Percentiles rank a stretch among this genome's conserved stretches.
phyloP scores from a whole-genome alignment of 345 rosid species.

The Eucalyptus sideroxylon region DNA sequence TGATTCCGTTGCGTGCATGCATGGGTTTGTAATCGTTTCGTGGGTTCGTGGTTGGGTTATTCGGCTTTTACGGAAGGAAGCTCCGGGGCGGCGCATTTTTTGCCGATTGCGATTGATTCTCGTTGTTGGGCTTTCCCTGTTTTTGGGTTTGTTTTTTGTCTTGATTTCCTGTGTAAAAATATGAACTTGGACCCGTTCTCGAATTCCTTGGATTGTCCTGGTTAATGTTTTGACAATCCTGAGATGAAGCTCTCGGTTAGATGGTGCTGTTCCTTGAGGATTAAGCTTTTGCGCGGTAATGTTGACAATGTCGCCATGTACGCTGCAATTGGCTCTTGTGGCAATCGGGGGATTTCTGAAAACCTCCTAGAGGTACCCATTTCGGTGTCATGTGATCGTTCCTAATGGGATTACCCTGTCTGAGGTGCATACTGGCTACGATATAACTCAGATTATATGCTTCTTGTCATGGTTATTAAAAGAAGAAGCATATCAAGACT shows the following conservation, averaged over 20 bases:
- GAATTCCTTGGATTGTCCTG: neutral
- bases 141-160: neutral
- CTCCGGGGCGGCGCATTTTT: neutral
- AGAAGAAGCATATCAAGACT: neutral
- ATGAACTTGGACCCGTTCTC: neutral
- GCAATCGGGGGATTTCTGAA: neutral
- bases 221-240: neutral
- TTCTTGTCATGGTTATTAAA: neutral
- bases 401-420: neutral
- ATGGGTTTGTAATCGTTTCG: neutral
- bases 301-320: neutral
- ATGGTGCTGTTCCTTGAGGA: neutral
- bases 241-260: neutral
- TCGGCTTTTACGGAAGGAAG: neutral
- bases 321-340: neutral
- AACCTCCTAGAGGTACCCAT: neutral
- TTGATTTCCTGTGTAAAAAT: neutral
- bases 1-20: neutral
- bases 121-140: neutral
- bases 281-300: neutral
- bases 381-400: neutral
- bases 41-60: neutral
- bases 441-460: neutral
- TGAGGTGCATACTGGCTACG: neutral
- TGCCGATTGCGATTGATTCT: neutral